Evolutionary conservation across 2,329 filamentous ascomycete genomes (phyloP), one percentile per base, ranked within the genome.

Genomic region (Fusarium siculi): DNA sequence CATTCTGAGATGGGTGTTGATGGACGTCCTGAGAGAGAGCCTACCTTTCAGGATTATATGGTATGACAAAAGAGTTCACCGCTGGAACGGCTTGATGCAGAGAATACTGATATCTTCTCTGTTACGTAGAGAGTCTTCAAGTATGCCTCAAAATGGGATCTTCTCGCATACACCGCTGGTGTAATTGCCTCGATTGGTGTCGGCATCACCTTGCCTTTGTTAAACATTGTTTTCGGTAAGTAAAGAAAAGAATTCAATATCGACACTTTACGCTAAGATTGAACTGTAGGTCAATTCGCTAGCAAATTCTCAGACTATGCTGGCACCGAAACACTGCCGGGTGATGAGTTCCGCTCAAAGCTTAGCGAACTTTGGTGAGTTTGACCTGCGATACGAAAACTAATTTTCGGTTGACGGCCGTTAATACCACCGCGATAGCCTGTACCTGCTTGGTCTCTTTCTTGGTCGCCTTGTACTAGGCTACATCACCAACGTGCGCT

Each of bases 201-300:
- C 9, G 61, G 65, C 18, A 53, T 65, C 3, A 76, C 74, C n/a
- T 60, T 82, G 59, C 78, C 82, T 5, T 65, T 83, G 58, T 77
- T 82, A 46, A 80, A 80, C 46, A 72, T 83, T 2, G 76, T 83
- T 1, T 80, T 83, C 47, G 82, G 82, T 70, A 64, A 34, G 50
- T 34, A 3, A 7, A 44, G 7, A 30, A 21, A 2, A 16, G 1
- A 3, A 36, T 4, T 3, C 6, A 0, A 25, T 5, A 18, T 11
- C 2, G 2, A 19, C 1, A 5, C 8, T 30, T 12, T 3, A 9
- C 15, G 2, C 15, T 50, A n/a, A 59, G 3, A 1, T 19, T 4
- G 9, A 9, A 40, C 14, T 21, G 2, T 15, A 59, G 56, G 56
- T 2, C 50, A 47, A 34, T 63, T 62, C 1, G 58, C 58, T 32